Percentiles rank a stretch among this genome's conserved stretches.
Conservation (phyloP, 78 protist genomes). For the Mantamonas sphyraenae region DNA sequence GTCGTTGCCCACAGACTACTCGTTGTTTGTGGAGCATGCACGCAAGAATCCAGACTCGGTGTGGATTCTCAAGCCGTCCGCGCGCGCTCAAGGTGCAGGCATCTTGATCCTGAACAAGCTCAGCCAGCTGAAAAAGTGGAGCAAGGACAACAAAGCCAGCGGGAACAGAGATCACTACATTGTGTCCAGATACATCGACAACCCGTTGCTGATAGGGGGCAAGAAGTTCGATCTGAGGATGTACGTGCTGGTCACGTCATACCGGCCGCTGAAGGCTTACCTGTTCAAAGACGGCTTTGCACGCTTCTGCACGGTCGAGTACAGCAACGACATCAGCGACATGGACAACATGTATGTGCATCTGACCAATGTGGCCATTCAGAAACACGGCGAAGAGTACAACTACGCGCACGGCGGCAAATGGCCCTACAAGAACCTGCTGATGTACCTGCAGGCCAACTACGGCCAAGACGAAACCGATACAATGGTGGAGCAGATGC, state of each 20-base stretch:
- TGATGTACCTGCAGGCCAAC: constrained; percentile 17
- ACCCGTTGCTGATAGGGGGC: constrained; percentile 49
- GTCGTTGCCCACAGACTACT: constrained; percentile 53
- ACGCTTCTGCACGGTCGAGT: constrained; percentile 42
- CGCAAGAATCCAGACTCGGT: background rate
- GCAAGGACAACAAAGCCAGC: background rate
- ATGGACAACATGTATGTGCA: constrained; percentile 45
- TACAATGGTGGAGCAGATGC: too few species aligned
- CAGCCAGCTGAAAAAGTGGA: constrained; percentile 36
- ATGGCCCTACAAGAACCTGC: constrained; percentile 36
- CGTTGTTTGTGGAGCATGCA: constrained; percentile 65
- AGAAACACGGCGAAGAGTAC: constrained; percentile 48
- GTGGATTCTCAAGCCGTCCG: constrained; percentile 85
- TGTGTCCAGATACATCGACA: constrained; percentile 30
- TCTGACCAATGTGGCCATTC: constrained; percentile 81
- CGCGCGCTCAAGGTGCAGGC: constrained; percentile 56
- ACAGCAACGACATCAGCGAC: constrained; percentile 10
- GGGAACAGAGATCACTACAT: constrained; percentile 18
- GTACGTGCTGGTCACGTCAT: constrained; percentile 42
- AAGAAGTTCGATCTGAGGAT: constrained; percentile 55
- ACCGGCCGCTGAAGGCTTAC: constrained; percentile 44
- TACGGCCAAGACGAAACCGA: constrained; percentile 7
- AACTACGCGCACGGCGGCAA: constrained; percentile 50
- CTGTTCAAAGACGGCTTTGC: constrained; percentile 45
- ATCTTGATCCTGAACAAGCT: constrained; percentile 50